A percentile compares a stretch with the other conserved stretches of the same genome.
These are phyloP conservation scores for Rhodosporidiobolus sp. DNA, from an alignment of 768 basidiomycete genomes.

Conservation along the genomic window DNA sequence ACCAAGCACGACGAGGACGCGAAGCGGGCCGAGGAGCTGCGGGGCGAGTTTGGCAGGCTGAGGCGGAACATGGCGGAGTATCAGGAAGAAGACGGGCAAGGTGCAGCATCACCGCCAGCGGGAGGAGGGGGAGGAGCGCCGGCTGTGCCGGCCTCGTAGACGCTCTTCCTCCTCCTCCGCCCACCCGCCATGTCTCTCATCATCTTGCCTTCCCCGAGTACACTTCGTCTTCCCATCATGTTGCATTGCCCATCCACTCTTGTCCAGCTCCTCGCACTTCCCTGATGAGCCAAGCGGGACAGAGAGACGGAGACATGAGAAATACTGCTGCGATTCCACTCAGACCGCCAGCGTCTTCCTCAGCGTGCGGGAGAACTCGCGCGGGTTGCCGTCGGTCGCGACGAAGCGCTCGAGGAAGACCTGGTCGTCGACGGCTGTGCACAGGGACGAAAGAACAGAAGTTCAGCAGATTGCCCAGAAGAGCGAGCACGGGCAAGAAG, in stretches of 20 bases:
- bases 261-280: background rate
- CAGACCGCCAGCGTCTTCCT: slow-evolving; percentile 13
- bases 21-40: background rate
- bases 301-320: background rate
- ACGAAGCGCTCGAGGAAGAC: slow-evolving; percentile 34
- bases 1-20: background rate
- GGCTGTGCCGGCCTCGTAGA: too few species aligned
- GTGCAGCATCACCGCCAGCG: background rate
- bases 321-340: background rate
- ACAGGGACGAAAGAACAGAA: background rate
- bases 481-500: background rate
- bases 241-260: too few species aligned
- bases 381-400: slow-evolving; percentile 31
- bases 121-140: background rate
- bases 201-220: too few species aligned
- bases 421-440: slow-evolving; percentile 29
- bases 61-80: slow-evolving; percentile 14
- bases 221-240: too few species aligned
- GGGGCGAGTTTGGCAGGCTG: slow-evolving; percentile 14
- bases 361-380: slow-evolving; percentile 18
- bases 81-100: background rate
- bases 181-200: too few species aligned
- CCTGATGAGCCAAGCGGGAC: background rate
- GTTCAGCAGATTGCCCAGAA: background rate
- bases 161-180: too few species aligned